Evolutionary conservation across 129 eudicot genomes (phyloP).

Genomic region (Artemisia argyi): DNA sequence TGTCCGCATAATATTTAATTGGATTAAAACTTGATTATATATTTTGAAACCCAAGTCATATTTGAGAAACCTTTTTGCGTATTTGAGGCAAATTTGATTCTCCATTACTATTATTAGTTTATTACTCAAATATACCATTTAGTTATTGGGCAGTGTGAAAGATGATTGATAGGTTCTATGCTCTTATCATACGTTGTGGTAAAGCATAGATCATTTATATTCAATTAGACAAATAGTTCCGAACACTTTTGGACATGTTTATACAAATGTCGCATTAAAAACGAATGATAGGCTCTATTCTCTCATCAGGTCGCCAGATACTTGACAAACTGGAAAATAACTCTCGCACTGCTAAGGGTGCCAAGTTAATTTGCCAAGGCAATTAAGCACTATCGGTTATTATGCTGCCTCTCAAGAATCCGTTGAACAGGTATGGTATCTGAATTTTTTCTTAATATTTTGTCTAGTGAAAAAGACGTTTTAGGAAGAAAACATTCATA

Average conservation of each 20-base stretch:
- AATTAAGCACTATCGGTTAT: conserved; percentile 74
- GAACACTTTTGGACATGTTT: background rate
- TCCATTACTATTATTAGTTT: background rate
- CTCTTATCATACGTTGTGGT: background rate
- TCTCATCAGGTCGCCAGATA: conserved; percentile 67
- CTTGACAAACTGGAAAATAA: conserved; percentile 74
- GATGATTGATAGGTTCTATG: background rate
- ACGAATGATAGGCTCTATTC: conserved; percentile 11
- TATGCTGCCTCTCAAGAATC: conserved; percentile 61
- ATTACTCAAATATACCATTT: background rate
- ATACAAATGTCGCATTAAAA: background rate
- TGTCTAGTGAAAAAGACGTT: too few relatives aligned
- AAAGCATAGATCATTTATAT: background rate
- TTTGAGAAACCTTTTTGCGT: background rate
- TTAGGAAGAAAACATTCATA: too few relatives aligned
- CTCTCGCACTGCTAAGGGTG: conserved; percentile 79
- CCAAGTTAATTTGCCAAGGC: conserved; percentile 75
- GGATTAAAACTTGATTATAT: background rate
- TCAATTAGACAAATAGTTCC: background rate
- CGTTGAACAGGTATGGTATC: conserved; percentile 3
- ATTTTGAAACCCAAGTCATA: background rate
- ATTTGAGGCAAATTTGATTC: background rate
- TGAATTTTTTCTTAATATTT: background rate
- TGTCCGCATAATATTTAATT: background rate
- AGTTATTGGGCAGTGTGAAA: background rate